Evolutionary conservation across 148 eudicot genomes (phyloP).

Genomic region (Fagopyrum homotropicum): DNA sequence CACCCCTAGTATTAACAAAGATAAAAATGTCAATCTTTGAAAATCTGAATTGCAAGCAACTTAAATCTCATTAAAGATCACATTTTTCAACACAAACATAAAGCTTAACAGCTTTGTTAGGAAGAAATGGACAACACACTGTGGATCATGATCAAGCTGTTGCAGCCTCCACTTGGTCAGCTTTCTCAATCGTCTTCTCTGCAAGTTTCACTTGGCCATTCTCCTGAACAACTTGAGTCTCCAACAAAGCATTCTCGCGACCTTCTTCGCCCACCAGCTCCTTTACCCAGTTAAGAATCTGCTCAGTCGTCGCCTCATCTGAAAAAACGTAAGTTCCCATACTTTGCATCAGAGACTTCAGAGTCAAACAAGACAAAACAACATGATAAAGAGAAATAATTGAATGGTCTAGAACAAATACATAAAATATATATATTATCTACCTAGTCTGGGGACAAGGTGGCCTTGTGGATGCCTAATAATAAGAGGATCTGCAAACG

Average conservation of each 20-base stretch:
- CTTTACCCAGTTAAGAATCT: slow-evolving; percentile 36
- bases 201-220: slow-evolving; percentile 14
- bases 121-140: not conserved
- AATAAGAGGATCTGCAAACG: slow-evolving; percentile 63
- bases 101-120: not conserved
- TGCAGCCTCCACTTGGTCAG: slow-evolving; percentile 9
- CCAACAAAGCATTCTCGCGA: not conserved
- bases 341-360: not conserved
- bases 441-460: slow-evolving; percentile 78
- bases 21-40: no score
- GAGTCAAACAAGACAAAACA: not conserved
- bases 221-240: slow-evolving; percentile 4
- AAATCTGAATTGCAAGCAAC: no score
- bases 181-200: not conserved
- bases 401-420: no score
- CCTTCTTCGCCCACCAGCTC: slow-evolving; percentile 19
- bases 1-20: no score
- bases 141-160: not conserved
- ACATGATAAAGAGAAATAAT: not conserved
- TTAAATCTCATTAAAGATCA: not conserved
- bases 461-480: slow-evolving; percentile 82
- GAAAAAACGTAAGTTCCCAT: not conserved
- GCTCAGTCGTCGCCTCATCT: slow-evolving; percentile 47
- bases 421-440: not conserved
- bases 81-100: not conserved